These are phyloP conservation scores for Extremus antarcticus DNA, from an alignment of 495 filamentous ascomycete species.

Conservation along the genomic window DNA sequence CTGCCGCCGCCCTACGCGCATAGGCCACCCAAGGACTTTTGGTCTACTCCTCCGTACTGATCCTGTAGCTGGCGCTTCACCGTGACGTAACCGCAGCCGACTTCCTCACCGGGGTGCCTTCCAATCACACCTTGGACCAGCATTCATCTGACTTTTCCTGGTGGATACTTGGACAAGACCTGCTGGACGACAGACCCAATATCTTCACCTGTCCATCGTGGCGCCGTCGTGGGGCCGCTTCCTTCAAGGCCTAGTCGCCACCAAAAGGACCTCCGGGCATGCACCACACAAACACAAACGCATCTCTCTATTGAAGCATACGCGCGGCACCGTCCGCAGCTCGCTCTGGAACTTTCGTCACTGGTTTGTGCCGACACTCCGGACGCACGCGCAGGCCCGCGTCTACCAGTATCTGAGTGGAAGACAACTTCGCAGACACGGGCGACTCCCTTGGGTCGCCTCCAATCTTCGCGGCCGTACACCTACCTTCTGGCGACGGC, in stretches of 20 bases:
- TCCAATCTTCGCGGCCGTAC: slow-evolving; percentile 21
- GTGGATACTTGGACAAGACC: too few relatives aligned
- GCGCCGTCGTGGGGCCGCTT: slow-evolving; percentile 11
- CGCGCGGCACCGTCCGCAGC: slow-evolving; percentile 49
- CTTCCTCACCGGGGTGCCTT: too few relatives aligned
- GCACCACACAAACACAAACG: not conserved
- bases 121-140: too few relatives aligned
- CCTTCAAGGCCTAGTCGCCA: not conserved
- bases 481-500: slow-evolving; percentile 10
- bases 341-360: slow-evolving; percentile 56
- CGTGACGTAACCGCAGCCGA: too few relatives aligned
- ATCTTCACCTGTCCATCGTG: not conserved
- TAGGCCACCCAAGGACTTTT: too few relatives aligned
- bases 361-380: slow-evolving; percentile 61
- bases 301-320: slow-evolving; percentile 42
- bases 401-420: slow-evolving; percentile 63
- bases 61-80: too few relatives aligned
- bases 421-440: slow-evolving; percentile 40
- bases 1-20: too few relatives aligned
- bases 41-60: too few relatives aligned
- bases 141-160: too few relatives aligned
- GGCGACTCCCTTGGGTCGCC: slow-evolving; percentile 11
- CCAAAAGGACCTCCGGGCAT: not conserved
- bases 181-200: not conserved
- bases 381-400: slow-evolving; percentile 56